Percentiles rank a stretch among this genome's conserved stretches.
Conservation (phyloP, 495 filamentous ascomycete species). For the Sordaria brevicollis region DNA sequence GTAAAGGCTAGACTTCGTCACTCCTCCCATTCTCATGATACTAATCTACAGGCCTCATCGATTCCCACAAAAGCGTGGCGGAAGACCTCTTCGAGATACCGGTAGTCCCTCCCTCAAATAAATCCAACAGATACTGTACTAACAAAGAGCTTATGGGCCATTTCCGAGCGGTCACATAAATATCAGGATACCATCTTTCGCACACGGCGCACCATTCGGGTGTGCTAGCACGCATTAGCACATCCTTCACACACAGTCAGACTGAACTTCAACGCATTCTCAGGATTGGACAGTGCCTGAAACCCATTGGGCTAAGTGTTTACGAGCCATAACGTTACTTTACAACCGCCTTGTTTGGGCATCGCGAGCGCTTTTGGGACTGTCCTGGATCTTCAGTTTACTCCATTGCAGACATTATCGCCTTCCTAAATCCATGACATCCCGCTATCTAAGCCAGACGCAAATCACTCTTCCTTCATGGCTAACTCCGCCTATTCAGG, state of each 20-base stretch:
- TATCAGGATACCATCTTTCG: background rate
- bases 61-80: background rate
- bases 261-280: background rate
- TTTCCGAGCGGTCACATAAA: background rate
- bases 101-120: too few relatives aligned
- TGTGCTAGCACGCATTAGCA: too few relatives aligned
- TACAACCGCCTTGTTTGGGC: background rate
- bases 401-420: background rate
- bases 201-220: too few relatives aligned
- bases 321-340: background rate
- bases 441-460: background rate
- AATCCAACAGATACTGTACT: too few relatives aligned
- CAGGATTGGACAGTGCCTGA: background rate
- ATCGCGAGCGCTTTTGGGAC: background rate
- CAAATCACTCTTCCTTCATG: background rate
- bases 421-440: background rate
- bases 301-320: background rate
- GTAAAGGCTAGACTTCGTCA: background rate
- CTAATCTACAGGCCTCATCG: background rate
- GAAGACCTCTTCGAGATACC: background rate
- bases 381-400: background rate
- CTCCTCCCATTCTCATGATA: background rate
- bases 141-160: too few relatives aligned
- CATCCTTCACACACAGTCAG: too few relatives aligned
- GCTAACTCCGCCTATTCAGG: background rate